Evolutionary conservation across 228 moss, liverwort and hornwort species (phyloP).

Genomic region (Sphagnum fallax): DNA sequence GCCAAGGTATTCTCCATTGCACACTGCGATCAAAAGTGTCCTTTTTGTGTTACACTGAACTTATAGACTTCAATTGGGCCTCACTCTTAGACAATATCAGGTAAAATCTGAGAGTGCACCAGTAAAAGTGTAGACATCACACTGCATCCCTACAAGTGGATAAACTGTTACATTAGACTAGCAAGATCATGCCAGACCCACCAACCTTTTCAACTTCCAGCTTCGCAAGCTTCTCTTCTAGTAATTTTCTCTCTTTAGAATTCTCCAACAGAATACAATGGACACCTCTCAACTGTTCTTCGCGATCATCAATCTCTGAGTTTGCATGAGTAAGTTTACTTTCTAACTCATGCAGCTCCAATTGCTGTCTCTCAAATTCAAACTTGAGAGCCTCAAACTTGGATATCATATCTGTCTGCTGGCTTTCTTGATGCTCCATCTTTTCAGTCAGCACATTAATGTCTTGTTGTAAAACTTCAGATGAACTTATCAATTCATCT

Average conservation of each 20-base stretch:
- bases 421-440: conserved; percentile 18
- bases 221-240: conserved; percentile 28
- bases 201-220: conserved; percentile 34
- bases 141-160: too few relatives aligned
- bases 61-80: too few relatives aligned
- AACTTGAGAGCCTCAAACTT: conserved; percentile 21
- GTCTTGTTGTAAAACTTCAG: conserved; percentile 19
- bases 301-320: conserved; percentile 33
- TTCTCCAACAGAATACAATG: conserved; percentile 40
- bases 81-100: too few relatives aligned
- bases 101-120: too few relatives aligned
- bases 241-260: conserved; percentile 20
- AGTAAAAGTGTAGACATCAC: too few relatives aligned
- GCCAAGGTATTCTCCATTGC: conserved; percentile 8
- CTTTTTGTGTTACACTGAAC: too few relatives aligned
- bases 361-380: conserved; percentile 22
- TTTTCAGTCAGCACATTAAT: conserved; percentile 17
- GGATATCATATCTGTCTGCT: conserved; percentile 15
- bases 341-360: conserved; percentile 30
- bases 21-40: conserved; percentile 8
- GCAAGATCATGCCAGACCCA: conserved; percentile 8
- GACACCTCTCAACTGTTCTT: conserved; percentile 38
- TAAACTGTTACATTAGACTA: not conserved
- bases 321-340: conserved; percentile 16
- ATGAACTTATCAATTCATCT: conserved; percentile 15